These are phyloP conservation scores for Calamus simplicifolius DNA, from an alignment of 176 grass and related monocot species.

Conservation along the genomic window DNA sequence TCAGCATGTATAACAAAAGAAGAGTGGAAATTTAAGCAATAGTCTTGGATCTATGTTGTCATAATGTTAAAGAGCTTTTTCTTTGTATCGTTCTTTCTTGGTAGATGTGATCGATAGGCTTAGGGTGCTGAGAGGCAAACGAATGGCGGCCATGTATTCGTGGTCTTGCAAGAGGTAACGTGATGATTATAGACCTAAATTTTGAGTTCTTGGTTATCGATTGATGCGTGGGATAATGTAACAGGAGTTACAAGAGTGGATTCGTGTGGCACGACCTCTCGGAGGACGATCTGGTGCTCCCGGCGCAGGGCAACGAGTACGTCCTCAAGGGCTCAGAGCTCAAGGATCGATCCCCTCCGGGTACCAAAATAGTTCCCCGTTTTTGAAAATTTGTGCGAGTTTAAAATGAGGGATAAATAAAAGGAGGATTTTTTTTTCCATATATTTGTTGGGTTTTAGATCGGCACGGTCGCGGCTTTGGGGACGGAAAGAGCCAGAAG, in stretches of 20 bases:
- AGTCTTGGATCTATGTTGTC: constrained; percentile 5
- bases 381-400: too few species aligned
- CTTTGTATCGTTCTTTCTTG: neutral
- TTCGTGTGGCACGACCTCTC: constrained; percentile 29
- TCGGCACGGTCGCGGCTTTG: constrained; percentile 6
- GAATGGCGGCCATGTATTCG: constrained; percentile 84
- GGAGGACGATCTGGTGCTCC: constrained; percentile 23
- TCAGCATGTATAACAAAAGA: constrained; percentile 1
- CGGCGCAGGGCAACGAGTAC: constrained; percentile 22
- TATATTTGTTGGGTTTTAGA: constrained; percentile 10
- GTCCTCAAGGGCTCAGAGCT: constrained; percentile 25
- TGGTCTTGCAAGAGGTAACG: constrained; percentile 97
- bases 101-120: constrained; percentile 87
- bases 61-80: neutral
- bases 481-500: constrained; percentile 15
- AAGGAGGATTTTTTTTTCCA: too few species aligned
- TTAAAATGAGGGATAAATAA: too few species aligned
- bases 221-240: neutral
- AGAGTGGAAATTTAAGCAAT: neutral
- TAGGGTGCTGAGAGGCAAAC: constrained; percentile 72
- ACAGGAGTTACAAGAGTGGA: constrained; percentile 26
- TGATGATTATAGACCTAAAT: too few species aligned
- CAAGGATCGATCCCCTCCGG: constrained; percentile 21
- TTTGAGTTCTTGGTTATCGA: neutral
- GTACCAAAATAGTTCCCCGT: neutral